A percentile compares a stretch with the other conserved stretches of the same genome.
phyloP scores from a whole-genome alignment of 805 yeast genomes.

The Candida michaelii region DNA sequence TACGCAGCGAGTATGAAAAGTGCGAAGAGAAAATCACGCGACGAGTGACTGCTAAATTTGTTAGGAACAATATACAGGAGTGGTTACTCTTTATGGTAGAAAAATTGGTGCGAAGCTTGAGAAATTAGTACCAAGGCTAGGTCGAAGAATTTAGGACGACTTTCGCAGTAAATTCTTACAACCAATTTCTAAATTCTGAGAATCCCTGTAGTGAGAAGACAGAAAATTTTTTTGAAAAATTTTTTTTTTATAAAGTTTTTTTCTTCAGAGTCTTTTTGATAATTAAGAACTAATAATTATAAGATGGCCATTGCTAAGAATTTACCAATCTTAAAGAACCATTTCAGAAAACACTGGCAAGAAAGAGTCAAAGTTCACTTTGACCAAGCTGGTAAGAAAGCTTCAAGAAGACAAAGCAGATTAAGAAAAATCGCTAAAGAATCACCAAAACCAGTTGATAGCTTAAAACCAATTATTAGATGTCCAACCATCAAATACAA shows the following conservation, averaged over 20 bases:
- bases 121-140: not conserved
- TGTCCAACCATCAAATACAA: conserved; percentile 98
- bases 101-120: not conserved
- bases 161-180: not conserved
- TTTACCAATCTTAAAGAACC: conserved; percentile 98
- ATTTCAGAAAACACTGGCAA: conserved; percentile 99
- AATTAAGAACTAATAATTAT: conserved; percentile 1
- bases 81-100: not conserved
- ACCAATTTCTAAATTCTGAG: not conserved
- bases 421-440: conserved; percentile 88
- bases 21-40: not conserved
- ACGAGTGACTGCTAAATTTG: not conserved
- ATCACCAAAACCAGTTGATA: conserved; percentile 98
- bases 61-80: not conserved
- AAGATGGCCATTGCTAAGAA: conserved; percentile 93
- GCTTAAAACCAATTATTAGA: conserved; percentile 96
- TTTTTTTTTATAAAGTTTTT: conserved; percentile 1
- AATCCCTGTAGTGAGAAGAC: conserved; percentile 2
- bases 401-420: conserved; percentile 93
- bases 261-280: conserved; percentile 5
- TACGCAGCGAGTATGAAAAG: not conserved
- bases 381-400: conserved; percentile 99
- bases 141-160: not conserved
- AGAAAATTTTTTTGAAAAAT: conserved; percentile 6
- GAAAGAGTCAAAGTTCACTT: conserved; percentile 99